Conservation (phyloP, 306 rosid species). For the Trichosanthes truncata region DNA sequence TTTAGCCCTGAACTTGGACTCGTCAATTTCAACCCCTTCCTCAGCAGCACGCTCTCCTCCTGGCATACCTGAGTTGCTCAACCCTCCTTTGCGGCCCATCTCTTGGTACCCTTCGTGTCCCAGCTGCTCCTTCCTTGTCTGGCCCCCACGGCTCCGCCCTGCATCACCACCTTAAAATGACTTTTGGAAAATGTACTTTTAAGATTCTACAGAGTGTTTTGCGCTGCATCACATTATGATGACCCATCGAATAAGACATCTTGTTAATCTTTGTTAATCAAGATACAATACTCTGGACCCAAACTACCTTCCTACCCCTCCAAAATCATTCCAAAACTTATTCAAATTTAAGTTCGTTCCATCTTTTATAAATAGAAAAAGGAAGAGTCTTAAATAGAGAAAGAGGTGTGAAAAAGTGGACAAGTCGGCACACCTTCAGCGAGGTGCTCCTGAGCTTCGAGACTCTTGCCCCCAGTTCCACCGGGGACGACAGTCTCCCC, state of each 20-base stretch:
- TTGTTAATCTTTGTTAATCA: too few relatives aligned
- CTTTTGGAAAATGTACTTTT: too few relatives aligned
- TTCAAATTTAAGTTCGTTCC: too few relatives aligned
- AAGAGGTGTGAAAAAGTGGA: background rate
- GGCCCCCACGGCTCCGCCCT: conserved; percentile 5
- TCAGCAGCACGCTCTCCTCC: conserved; percentile 1
- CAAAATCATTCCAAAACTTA: too few relatives aligned
- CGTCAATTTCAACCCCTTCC: background rate
- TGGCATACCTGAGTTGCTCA: background rate
- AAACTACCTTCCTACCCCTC: background rate
- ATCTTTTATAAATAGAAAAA: background rate
- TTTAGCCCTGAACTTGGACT: background rate
- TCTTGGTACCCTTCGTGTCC: conserved; percentile 48
- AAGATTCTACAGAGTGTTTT: too few relatives aligned
- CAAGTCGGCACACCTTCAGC: conserved; percentile 45
- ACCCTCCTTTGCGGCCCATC: conserved; percentile 25
- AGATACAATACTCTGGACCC: too few relatives aligned
- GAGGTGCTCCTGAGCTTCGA: conserved; percentile 69
- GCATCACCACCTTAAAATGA: background rate
- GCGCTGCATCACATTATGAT: too few relatives aligned
- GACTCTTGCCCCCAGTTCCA: conserved; percentile 78
- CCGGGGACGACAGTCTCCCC: conserved; percentile 72
- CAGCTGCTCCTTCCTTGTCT: conserved; percentile 53
- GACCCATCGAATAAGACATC: too few relatives aligned
- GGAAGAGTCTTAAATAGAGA: background rate